A percentile compares a stretch with the other conserved stretches of the same genome.
These are phyloP conservation scores for Mycena filopes DNA, from an alignment of 768 basidiomycete genomes.

Conservation along the genomic window DNA sequence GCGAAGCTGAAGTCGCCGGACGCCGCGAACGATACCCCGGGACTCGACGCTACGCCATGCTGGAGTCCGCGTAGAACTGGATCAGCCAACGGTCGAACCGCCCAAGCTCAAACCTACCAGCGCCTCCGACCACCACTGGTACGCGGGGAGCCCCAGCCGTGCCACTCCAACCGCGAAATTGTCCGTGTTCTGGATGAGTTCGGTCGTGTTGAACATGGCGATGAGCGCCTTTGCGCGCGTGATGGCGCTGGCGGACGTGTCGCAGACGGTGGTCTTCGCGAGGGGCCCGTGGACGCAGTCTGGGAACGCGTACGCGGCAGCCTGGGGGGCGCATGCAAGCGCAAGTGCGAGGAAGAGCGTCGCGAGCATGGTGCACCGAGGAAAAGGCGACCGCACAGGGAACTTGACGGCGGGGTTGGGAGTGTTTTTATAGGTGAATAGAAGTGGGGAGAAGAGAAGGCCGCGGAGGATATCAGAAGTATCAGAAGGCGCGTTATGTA, in stretches of 20 bases:
- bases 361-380: slow-evolving; percentile 2
- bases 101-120: slow-evolving; percentile 46
- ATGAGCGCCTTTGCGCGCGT: slow-evolving; percentile 63
- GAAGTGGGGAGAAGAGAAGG: background rate
- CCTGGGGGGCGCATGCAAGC: slow-evolving; percentile 1
- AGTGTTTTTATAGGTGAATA: background rate
- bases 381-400: background rate
- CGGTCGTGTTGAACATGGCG: slow-evolving; percentile 58
- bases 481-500: background rate
- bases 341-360: background rate
- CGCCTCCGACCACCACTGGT: slow-evolving; percentile 72
- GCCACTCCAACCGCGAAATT: slow-evolving; percentile 62
- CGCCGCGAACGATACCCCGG: slow-evolving; percentile 60
- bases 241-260: slow-evolving; percentile 53
- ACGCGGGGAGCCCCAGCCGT: slow-evolving; percentile 64
- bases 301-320: slow-evolving; percentile 52
- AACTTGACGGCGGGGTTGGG: background rate
- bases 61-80: slow-evolving; percentile 32
- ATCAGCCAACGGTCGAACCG: background rate
- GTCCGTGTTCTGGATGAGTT: slow-evolving; percentile 62
- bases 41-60: slow-evolving; percentile 67
- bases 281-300: slow-evolving; percentile 59
- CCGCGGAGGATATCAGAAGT: background rate
- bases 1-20: slow-evolving; percentile 66
- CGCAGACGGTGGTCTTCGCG: slow-evolving; percentile 58